Base-by-base conservation (phyloP, 164 flowering plant genomes). In the Euptelea pleiosperma region DNA sequence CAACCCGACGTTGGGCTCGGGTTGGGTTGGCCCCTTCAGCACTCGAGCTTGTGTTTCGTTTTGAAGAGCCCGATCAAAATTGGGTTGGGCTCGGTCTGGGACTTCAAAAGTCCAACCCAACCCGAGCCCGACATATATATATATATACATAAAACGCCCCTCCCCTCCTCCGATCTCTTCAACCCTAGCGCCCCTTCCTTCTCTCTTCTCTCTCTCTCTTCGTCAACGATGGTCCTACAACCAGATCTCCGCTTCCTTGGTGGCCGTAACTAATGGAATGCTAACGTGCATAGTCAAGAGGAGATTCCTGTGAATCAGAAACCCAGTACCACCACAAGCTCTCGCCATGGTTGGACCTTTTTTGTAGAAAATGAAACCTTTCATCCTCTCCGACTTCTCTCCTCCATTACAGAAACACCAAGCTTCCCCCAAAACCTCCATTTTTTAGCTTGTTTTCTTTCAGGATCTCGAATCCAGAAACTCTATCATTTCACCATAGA, bases 331-430 rank as follows among this genome's bases (percentile, higher is more conserved):
- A 14, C 50, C 66, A 48, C 71, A 62, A 33, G 89, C 73, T 29
- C 72, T 68, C 22, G 79, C 94, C 86, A 86, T 75, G 3, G 97
- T 86, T 3, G 86, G 68, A 52, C 67, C 80, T 65, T 86, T 89
- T 52, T 77, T 70, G 54, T 84, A 67, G 47, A 79, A 89, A 59
- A 93, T 82, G 60, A 77, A 58, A 24, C 76, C 96, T 52, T 89
- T 93, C 78, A 72, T 86, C 60, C 76, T 79, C 85, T 89, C 96
- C 7, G 97, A 78, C 72, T 81, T 88, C 51, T 92, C 83, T 2
- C 86, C 90, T n/a, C 98, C 98, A 35, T 82, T 87, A 72, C 98
- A 92, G 72, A 92, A 89, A 60, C 98, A 92, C 96, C 91, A 86
- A 7, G 89, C 66, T 33, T 86, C 91, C 2, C 70, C 70, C 48